Percentiles rank a stretch among this genome's conserved stretches.
These are phyloP conservation scores for Taiozyma sp. DNA, from an alignment of 1,139 yeast genomes.

Conservation along the genomic window DNA sequence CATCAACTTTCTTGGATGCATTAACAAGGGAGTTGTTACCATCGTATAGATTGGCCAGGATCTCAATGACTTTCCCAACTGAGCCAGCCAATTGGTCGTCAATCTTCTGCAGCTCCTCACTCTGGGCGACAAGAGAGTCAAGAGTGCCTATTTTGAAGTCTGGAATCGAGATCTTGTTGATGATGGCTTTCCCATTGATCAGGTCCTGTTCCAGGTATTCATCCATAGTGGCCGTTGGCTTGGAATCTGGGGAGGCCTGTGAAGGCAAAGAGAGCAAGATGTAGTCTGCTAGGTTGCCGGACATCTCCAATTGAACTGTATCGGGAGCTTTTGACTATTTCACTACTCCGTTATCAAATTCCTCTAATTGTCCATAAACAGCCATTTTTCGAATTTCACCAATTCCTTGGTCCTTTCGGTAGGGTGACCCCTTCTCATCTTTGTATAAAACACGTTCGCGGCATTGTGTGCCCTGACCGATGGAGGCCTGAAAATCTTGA, in stretches of 20 bases:
- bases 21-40: constrained; percentile 36
- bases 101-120: constrained; percentile 79
- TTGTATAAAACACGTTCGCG: neutral
- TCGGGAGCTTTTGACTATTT: neutral
- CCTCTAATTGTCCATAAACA: neutral
- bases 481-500: neutral
- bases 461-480: constrained; percentile 3
- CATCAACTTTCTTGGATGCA: constrained; percentile 44
- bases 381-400: neutral
- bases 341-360: neutral
- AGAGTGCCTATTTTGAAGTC: constrained; percentile 91
- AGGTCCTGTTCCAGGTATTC: constrained; percentile 32
- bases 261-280: constrained; percentile 42
- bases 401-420: neutral
- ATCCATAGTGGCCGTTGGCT: constrained; percentile 28
- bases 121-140: constrained; percentile 84
- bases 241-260: constrained; percentile 41
- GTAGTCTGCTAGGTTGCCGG: constrained; percentile 20
- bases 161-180: constrained; percentile 56
- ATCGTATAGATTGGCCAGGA: constrained; percentile 49
- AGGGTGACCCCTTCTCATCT: neutral
- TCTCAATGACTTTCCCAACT: constrained; percentile 70
- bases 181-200: constrained; percentile 30
- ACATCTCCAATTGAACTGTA: constrained; percentile 5
- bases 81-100: constrained; percentile 71